phyloP scores from a whole-genome alignment of 2,329 filamentous ascomycete species.

The Aspergillus vadensis region DNA sequence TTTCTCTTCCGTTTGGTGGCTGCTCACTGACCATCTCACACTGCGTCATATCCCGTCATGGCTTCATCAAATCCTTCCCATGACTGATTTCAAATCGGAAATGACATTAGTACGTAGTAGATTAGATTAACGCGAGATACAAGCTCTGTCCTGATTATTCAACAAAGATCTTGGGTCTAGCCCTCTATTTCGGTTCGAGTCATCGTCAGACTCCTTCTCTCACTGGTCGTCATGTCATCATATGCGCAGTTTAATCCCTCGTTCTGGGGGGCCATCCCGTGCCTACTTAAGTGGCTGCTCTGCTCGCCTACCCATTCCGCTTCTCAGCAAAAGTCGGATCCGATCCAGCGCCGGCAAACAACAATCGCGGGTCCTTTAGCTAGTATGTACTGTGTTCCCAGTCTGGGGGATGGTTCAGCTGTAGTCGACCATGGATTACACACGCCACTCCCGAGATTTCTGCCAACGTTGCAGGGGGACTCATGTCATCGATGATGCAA shows the following conservation, averaged over 20 bases:
- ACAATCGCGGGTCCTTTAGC: not conserved
- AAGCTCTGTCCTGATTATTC: not conserved
- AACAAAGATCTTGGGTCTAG: not conserved
- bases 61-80: not conserved
- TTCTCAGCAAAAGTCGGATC: not conserved
- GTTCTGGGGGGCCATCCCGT: not conserved
- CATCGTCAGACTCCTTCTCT: not conserved
- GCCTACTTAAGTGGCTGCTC: not conserved
- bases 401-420: not conserved
- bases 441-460: constrained; percentile 7
- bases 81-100: not conserved
- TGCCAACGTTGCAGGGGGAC: not conserved
- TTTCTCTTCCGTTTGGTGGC: not conserved
- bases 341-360: not conserved
- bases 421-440: constrained; percentile 3
- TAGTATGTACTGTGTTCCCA: not conserved
- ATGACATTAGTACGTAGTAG: not conserved
- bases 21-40: not conserved
- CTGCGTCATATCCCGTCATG: constrained; percentile 8
- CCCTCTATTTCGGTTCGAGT: not conserved
- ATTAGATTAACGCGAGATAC: not conserved
- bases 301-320: not conserved
- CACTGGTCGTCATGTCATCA: not conserved
- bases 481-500: constrained; percentile 12
- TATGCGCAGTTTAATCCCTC: not conserved